A percentile compares a stretch with the other conserved stretches of the same genome.
phyloP scores from a whole-genome alignment of 2,329 filamentous ascomycete genomes.

The Penicillium sp. region DNA sequence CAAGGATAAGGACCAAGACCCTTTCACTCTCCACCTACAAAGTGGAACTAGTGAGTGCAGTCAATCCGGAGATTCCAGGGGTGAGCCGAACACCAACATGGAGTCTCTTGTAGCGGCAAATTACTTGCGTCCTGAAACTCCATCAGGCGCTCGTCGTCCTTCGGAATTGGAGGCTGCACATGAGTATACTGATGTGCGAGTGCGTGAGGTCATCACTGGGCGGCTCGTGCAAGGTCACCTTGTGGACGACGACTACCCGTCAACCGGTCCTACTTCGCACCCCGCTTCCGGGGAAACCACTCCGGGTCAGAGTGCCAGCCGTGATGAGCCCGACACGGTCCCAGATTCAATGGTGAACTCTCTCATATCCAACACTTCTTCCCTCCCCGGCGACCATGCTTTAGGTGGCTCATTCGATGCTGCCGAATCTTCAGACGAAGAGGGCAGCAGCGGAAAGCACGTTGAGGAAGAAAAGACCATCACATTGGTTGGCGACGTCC shows the following conservation, averaged over 20 bases:
- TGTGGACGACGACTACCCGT: constrained; percentile 86
- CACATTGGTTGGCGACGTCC: constrained; percentile 91
- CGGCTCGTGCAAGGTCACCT: constrained; percentile 88
- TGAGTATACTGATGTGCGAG: constrained; percentile 68
- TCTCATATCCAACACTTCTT: constrained; percentile 71
- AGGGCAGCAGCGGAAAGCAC: constrained; percentile 44
- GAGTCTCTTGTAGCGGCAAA: too few relatives aligned
- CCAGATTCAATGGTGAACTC: constrained; percentile 80
- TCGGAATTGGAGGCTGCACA: constrained; percentile 40
- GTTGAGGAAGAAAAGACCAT: constrained; percentile 89
- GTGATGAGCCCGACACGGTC: constrained; percentile 46
- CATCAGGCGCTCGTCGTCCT: constrained; percentile 34
- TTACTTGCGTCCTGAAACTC: constrained; percentile 32
- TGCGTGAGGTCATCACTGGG: constrained; percentile 81
- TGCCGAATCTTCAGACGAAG: constrained; percentile 75
- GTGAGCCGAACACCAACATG: constrained; percentile 13
- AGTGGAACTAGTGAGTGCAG: too few relatives aligned
- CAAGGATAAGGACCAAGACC: too few relatives aligned
- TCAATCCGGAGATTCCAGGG: too few relatives aligned
- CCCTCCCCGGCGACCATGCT: constrained; percentile 59
- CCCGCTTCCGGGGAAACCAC: too few relatives aligned
- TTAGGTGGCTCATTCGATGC: constrained; percentile 79
- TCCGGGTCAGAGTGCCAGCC: constrained; percentile 39
- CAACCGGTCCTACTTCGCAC: too few relatives aligned
- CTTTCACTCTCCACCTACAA: constrained; percentile 12